Base-by-base conservation (phyloP, 768 basidiomycete genomes). In the Trametes cinnabarina region DNA sequence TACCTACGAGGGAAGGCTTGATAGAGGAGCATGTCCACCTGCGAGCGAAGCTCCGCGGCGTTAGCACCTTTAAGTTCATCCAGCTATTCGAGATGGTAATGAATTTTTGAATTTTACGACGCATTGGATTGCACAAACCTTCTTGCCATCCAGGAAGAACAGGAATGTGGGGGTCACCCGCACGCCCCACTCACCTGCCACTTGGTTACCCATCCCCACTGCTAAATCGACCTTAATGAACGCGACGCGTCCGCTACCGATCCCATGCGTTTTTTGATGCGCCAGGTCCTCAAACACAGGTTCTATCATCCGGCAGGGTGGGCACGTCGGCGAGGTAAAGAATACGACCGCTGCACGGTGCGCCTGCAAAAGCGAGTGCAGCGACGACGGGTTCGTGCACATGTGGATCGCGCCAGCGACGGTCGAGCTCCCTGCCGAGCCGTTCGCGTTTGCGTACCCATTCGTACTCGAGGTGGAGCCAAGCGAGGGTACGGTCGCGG, bases 221-320 rank as follows among this genome's bases (percentile, higher is more conserved):
- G 79, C 82, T 62, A 92, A 75, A 72, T 98, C 95, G 34, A 97
- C 82, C 71, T 92, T 92, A 3, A 88, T 83, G 64, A 97, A 98
- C 2, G 82, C 89, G 20, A 88, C 81, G 3, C 82, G n/a, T 66
- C 73, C 60, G 69, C 69, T 41, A 61, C 69, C 35, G 15, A 25
- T 30, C 17, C 60, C 48, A 62, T 72, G 69, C 4, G 71, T 72
- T 65, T 87, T 88, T 64, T 82, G 82, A 57, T 78, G 78, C 4
- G 94, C 87, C 15, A 96, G 77, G 5, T 83, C 74, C 65, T 94
- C 90, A 61, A 94, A 95, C 1, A 85, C 76, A 0, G 94, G 94
- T 56, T 88, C 89, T 58, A 96, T 90, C 77, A 88, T 83, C 55
- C 82, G 76, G 73, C 94, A 95, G 0, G 94, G 92, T 2, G 82